Evolutionary conservation across 2,329 filamentous ascomycete species (phyloP), one percentile per base, ranked within the genome.

Genomic region (Xylaria multiplex): DNA sequence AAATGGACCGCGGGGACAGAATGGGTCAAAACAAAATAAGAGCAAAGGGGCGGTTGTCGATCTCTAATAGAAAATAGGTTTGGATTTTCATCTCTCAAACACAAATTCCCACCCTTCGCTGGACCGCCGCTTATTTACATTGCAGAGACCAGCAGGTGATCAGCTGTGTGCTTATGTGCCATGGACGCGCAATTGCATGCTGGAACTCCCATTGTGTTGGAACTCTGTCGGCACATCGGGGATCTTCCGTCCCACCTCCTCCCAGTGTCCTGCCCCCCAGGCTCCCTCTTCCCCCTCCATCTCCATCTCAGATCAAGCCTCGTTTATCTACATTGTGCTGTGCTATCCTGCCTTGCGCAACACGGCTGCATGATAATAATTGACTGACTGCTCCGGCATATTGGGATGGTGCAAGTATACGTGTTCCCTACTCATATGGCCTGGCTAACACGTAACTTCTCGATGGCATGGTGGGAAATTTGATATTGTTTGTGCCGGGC

Each of bases 221-320:
- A 73, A 73, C 72, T 72, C 59, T 73, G 61, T 73, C 72, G 72
- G 72, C 67, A 53, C 65, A 64, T 54, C 71, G 62, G 64, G 69
- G 71, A 73, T 73, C 54, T 69, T 61, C 59, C 65, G 54, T 66
- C 62, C 62, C 67, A 55, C 37, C 53, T 54, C 52, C 35, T 55
- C 53, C 27, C 37, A 30, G 37, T 30, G 37, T 19, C 35, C 32
- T n/a, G 19, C 50, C 32, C 30, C 16, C 16, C 35, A 37, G 35
- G 6, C 35, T 37, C 6, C 35, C 35, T 40, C 11, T 5, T 14
- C 11, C 37, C 37, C 37, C 37, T 40, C 37, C 37, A 11, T 40
- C 37, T 14, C 6, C 11, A 9, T 22, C 50, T 13, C 32, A 7
- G 27, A 24, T 5, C 35, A 19, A 24, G 52, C 37, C 35, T 13